Conservation (phyloP, 2,329 filamentous ascomycete genomes). For the Colletotrichum paranaense region DNA sequence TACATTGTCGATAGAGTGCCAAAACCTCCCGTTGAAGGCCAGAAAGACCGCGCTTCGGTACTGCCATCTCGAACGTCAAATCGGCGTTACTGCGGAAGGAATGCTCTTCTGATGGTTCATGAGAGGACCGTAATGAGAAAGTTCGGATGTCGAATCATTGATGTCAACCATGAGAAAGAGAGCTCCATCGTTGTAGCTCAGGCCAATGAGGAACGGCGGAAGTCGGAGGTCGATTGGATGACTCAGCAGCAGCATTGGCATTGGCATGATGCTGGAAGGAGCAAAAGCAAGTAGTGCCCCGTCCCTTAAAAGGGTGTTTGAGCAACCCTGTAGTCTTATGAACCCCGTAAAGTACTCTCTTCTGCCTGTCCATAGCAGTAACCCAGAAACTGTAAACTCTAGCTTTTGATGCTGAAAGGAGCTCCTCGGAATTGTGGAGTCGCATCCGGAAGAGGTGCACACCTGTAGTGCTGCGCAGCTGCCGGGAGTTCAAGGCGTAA, state of each 20-base stretch:
- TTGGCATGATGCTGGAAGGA: background rate
- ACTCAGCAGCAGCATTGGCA: slow-evolving; percentile 10
- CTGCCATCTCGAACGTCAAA: slow-evolving; percentile 21
- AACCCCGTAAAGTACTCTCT: too few relatives aligned
- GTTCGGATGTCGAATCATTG: slow-evolving; percentile 22
- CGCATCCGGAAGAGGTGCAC: slow-evolving; percentile 2
- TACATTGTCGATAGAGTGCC: slow-evolving; percentile 84
- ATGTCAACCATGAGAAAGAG: slow-evolving; percentile 22
- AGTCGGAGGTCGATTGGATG: background rate
- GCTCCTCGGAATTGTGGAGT: slow-evolving; percentile 15
- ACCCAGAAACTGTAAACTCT: too few relatives aligned
- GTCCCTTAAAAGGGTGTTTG: too few relatives aligned
- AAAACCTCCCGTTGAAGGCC: slow-evolving; percentile 93
- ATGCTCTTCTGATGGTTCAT: background rate
- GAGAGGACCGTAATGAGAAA: background rate
- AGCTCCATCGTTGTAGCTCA: background rate
- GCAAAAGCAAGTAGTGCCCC: too few relatives aligned
- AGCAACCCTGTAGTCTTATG: too few relatives aligned
- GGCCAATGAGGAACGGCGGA: slow-evolving; percentile 9
- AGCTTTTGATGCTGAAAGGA: background rate
- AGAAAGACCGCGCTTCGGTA: slow-evolving; percentile 64
- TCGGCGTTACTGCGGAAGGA: slow-evolving; percentile 2
- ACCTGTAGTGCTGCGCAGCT: background rate
- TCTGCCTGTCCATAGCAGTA: too few relatives aligned
- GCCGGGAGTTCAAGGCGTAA: background rate